phyloP scores from a whole-genome alignment of 2,329 filamentous ascomycete genomes.

The Teratosphaeria viscida region DNA sequence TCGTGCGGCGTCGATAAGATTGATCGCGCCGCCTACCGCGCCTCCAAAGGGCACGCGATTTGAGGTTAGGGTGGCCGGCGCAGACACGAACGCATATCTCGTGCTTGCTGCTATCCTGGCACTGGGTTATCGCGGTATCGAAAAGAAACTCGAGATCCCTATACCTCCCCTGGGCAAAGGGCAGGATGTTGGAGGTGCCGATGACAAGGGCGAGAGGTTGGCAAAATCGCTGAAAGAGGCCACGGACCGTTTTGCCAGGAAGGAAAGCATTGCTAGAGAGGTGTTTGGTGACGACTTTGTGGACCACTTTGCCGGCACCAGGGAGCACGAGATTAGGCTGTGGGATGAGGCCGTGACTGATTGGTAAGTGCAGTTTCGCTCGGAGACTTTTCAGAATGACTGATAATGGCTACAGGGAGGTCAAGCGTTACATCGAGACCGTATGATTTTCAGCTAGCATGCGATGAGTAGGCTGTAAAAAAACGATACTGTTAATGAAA shows the following conservation, averaged over 20 bases:
- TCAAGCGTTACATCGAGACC: slow-evolving; percentile 29
- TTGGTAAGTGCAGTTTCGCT: slow-evolving; percentile 56
- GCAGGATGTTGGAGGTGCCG: slow-evolving; percentile 62
- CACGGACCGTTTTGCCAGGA: slow-evolving; percentile 62
- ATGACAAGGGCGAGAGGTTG: slow-evolving; percentile 64
- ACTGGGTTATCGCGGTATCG: slow-evolving; percentile 80
- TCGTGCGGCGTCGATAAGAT: slow-evolving; percentile 76
- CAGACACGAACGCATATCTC: slow-evolving; percentile 80
- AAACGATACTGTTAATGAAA: not conserved
- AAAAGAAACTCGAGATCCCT: slow-evolving; percentile 78
- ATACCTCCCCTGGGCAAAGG: slow-evolving; percentile 77
- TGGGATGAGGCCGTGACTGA: slow-evolving; percentile 97
- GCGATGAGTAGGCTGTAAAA: not conserved
- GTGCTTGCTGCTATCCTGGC: slow-evolving; percentile 80
- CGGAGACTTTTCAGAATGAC: not conserved
- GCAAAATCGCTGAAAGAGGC: slow-evolving; percentile 82
- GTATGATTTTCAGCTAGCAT: slow-evolving; percentile 14
- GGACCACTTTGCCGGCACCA: slow-evolving; percentile 84
- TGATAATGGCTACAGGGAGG: slow-evolving; percentile 22
- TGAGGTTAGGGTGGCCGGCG: slow-evolving; percentile 87
- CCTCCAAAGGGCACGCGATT: slow-evolving; percentile 81
- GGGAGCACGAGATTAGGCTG: slow-evolving; percentile 78
- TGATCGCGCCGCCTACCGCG: slow-evolving; percentile 80
- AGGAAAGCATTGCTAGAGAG: slow-evolving; percentile 79
- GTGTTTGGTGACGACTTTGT: slow-evolving; percentile 93